phyloP scores from a whole-genome alignment of 2,329 filamentous ascomycete genomes.

The Alternaria viburni region DNA sequence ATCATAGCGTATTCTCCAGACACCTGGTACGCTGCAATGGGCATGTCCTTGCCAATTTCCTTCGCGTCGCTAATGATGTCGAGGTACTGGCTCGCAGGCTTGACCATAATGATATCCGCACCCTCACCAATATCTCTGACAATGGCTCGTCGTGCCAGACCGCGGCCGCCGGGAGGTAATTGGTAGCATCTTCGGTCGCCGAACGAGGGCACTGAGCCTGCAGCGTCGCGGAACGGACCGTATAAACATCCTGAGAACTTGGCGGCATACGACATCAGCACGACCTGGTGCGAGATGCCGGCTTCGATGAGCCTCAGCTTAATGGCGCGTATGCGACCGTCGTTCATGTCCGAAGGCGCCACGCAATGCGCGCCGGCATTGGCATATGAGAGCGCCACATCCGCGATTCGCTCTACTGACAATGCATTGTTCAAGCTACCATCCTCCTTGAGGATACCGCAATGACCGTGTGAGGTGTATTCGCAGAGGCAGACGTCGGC shows the following conservation, averaged over 20 bases:
- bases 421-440: slow-evolving; percentile 90
- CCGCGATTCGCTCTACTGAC: slow-evolving; percentile 91
- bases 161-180: slow-evolving; percentile 88
- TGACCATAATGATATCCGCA: slow-evolving; percentile 99
- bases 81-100: slow-evolving; percentile 92
- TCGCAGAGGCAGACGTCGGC: slow-evolving; percentile 97
- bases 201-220: slow-evolving; percentile 87
- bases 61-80: slow-evolving; percentile 98
- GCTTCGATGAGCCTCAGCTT: slow-evolving; percentile 97
- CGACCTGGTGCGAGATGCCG: slow-evolving; percentile 86
- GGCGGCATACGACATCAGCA: slow-evolving; percentile 97
- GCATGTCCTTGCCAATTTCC: slow-evolving; percentile 88
- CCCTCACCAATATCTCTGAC: slow-evolving; percentile 89
- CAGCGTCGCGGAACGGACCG: slow-evolving; percentile 95
- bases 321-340: slow-evolving; percentile 94
- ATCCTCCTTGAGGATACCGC: slow-evolving; percentile 92
- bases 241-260: slow-evolving; percentile 98
- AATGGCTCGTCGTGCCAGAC: slow-evolving; percentile 89
- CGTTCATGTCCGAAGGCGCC: slow-evolving; percentile 98
- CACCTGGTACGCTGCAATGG: slow-evolving; percentile 95
- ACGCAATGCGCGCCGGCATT: slow-evolving; percentile 94
- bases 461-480: slow-evolving; percentile 97
- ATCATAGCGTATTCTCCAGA: slow-evolving; percentile 99
- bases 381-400: slow-evolving; percentile 98
- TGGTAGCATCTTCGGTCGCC: slow-evolving; percentile 98